Evolutionary conservation across 1,284 basidiomycete species (phyloP).

Genomic region (Puccinia sorghi): DNA sequence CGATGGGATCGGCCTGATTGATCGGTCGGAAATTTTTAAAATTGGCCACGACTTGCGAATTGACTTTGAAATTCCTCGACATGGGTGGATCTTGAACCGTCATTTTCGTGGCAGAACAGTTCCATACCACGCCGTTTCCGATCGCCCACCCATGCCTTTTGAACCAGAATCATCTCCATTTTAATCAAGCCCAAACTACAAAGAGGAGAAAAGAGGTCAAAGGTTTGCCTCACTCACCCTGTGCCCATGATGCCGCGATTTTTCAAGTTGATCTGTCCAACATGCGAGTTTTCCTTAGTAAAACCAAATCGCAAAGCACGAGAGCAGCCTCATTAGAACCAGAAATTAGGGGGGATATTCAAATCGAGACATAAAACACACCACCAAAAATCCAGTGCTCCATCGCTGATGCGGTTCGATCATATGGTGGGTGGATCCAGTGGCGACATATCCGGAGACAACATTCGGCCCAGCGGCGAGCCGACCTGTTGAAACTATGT

Average conservation of each 20-base stretch:
- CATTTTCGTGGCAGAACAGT: conserved; percentile 29
- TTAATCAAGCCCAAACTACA: background rate
- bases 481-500: conserved; percentile 40
- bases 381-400: conserved; percentile 48
- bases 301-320: background rate
- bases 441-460: conserved; percentile 39
- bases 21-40: background rate
- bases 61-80: conserved; percentile 37
- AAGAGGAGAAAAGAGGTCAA: conserved; percentile 1
- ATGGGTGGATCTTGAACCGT: conserved; percentile 27
- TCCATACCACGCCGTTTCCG: conserved; percentile 38
- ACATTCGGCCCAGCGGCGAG: conserved; percentile 46
- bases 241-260: conserved; percentile 46
- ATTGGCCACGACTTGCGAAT: conserved; percentile 21
- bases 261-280: conserved; percentile 49
- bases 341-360: background rate
- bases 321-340: background rate
- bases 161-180: background rate
- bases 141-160: conserved; percentile 45
- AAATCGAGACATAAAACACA: conserved; percentile 12
- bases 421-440: conserved; percentile 31
- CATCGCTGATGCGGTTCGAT: conserved; percentile 49
- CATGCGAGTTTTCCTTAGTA: conserved; percentile 31
- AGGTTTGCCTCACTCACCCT: conserved; percentile 15
- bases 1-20: background rate